Evolutionary conservation across 768 basidiomycete species (phyloP), one percentile per base, ranked within the genome.

Genomic region (Macrolepiota dolichaula): DNA sequence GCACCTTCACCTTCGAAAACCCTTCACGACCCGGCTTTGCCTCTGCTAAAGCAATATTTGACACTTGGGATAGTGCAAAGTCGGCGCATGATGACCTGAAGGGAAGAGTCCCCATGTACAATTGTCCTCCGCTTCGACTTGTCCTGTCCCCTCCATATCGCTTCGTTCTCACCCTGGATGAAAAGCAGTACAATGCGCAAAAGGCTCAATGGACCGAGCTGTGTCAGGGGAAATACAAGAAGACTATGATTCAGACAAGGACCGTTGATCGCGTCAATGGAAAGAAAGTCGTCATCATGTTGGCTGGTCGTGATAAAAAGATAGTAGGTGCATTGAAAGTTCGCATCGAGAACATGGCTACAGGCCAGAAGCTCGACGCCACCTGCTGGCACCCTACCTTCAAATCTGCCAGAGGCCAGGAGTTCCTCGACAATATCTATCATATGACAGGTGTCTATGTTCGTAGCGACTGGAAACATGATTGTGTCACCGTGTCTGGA

Each of bases 241-340:
- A 66, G 12, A 65, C 65, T 1, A 60, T 62, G 24, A 64, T 71
- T 15, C 61, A 64, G 15, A 50, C 56, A 62, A 73, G 15, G 73
- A 76, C 0, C 74, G 73, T 38, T 67, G 68, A 36, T 67, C 80
- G 3, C 55, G 62, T 2, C 36, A 61, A 65, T 4, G 66, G 63
- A 7, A 66, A 64, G 13, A 63, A 51, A 4, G 74, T 80, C 42
- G 68, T 73, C 17, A 75, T 87, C 44, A 76, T 71, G 3, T 73
- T 86, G 22, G 64, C 72, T 0, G 85, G 86, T 0, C 74, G 80
- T 15, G 80, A 81, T 53, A 81, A 82, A 69, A 79, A 81, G 64
- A 78, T 77, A 1, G 76, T 81, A 1, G 86, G 86, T 1, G 74
- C 78, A 4, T 66, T 88, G 62, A 87, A 86, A 71, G 85, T 87